Evolutionary conservation across 2,329 filamentous ascomycete species (phyloP).

Genomic region (Fusarium sublunatum): DNA sequence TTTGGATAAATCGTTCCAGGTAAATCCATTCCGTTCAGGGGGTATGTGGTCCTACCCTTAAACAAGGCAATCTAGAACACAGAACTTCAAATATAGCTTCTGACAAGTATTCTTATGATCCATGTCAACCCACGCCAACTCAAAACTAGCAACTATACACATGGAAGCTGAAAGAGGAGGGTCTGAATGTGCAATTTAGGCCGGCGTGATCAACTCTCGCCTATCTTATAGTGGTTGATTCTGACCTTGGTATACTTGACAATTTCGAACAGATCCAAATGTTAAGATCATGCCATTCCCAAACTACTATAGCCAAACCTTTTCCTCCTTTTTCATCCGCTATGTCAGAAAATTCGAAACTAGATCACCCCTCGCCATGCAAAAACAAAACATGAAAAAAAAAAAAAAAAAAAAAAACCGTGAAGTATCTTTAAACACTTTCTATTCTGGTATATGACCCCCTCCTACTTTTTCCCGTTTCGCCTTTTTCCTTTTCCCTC

Average conservation of each 20-base stretch:
- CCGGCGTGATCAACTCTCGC: too few species aligned
- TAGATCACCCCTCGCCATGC: slow-evolving; percentile 25
- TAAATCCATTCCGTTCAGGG: too few species aligned
- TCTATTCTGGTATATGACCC: slow-evolving; percentile 31
- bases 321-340: slow-evolving; percentile 2
- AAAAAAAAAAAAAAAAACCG: slow-evolving; percentile 1
- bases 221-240: too few species aligned
- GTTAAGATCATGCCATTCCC: not conserved
- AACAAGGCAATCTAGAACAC: too few species aligned
- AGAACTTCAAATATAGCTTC: too few species aligned
- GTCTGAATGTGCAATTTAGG: too few species aligned
- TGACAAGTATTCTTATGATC: too few species aligned
- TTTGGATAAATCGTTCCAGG: too few species aligned
- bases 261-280: not conserved
- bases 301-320: slow-evolving; percentile 1
- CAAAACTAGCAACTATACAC: too few species aligned
- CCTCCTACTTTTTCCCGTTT: not conserved
- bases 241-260: not conserved
- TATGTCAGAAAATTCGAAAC: slow-evolving; percentile 10
- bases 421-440: slow-evolving; percentile 16
- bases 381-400: slow-evolving; percentile 5
- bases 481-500: slow-evolving; percentile 1
- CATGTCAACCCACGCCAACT: too few species aligned
- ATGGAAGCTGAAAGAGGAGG: too few species aligned
- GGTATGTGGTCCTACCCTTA: too few species aligned